Evolutionary conservation across 495 filamentous ascomycete genomes (phyloP), one percentile per base, ranked within the genome.

Genomic region (Pyrenopolyporus hunteri): DNA sequence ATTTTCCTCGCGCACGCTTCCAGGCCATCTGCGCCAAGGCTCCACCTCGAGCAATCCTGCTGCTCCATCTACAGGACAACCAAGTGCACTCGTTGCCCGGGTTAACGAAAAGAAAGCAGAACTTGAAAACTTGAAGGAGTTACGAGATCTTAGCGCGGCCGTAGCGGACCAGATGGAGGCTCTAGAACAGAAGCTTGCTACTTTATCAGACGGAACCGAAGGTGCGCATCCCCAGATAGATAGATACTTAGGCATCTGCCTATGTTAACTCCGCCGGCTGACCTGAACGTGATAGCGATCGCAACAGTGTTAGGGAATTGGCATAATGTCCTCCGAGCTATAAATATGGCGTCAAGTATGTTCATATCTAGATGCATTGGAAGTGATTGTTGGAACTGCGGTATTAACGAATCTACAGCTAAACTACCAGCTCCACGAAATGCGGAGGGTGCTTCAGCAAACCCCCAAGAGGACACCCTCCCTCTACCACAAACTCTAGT

Each of bases 71-170:
- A 69, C 77, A 20, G 84, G 89, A 31, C 92, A 93, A 72, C 92
- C 93, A 14, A 87, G 91, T 2, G 85, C 87, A 20, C 80, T 98
- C n/a, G 70, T 89, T 23, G 85, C 91, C 22, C 88, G 95, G 46
- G 92, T 98, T 72, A 88, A 89, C 45, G 91, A 96, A 70, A 98
- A 98, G 78, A 92, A 90, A 72, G 88, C 88, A 35, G 94, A 98
- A 72, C 82, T 98, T 10, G 92, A 96, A 61, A 95, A 89, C 66
- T 79, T 98, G 31, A 88, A 86, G 58, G 87, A 97, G 64, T 76
- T 98, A 29, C 86, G 92, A 57, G 92, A 96, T 67, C 81, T 98
- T 60, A 97, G 92, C 67, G 90, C 86, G 13, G 89, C 87, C 9
- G 80, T 97, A 29, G 94, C 94, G 11, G 80, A 82, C 51, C 92